Evolutionary conservation across 805 yeast species (phyloP).

Genomic region (Lachancea mirantina): DNA sequence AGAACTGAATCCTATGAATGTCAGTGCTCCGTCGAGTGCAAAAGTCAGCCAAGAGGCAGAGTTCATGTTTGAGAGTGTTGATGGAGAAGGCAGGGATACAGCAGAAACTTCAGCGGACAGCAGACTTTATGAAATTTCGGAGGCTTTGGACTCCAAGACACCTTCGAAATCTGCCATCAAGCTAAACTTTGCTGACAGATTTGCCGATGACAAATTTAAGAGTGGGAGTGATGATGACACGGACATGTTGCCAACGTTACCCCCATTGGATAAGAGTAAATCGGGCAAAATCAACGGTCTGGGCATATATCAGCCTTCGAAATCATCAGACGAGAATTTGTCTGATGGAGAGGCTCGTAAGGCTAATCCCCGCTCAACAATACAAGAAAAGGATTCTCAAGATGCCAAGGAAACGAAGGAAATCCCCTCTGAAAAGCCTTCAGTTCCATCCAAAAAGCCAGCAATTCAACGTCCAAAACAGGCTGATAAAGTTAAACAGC

Average conservation of each 20-base stretch:
- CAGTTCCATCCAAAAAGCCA: slow-evolving; percentile 12
- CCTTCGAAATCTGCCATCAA: slow-evolving; percentile 21
- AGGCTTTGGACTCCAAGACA: slow-evolving; percentile 9
- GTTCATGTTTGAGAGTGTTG: slow-evolving; percentile 24
- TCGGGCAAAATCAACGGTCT: slow-evolving; percentile 18
- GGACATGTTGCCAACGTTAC: slow-evolving; percentile 25
- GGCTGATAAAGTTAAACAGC: too few relatives aligned
- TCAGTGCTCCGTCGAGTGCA: slow-evolving; percentile 12
- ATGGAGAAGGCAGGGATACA: slow-evolving; percentile 23
- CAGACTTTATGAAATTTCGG: slow-evolving; percentile 18
- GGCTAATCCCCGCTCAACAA: too few relatives aligned
- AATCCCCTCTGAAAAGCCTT: background rate
- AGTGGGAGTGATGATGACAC: slow-evolving; percentile 5
- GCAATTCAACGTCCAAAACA: slow-evolving; percentile 12
- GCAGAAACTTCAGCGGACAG: slow-evolving; percentile 10
- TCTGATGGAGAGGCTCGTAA: too few relatives aligned
- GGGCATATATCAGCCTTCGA: slow-evolving; percentile 25
- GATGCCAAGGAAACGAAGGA: background rate
- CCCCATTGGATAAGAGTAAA: slow-evolving; percentile 21
- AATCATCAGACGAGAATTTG: too few relatives aligned
- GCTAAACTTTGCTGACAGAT: slow-evolving; percentile 36
- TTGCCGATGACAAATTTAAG: slow-evolving; percentile 14
- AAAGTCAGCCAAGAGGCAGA: slow-evolving; percentile 23
- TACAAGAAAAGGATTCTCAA: slow-evolving; percentile 6
- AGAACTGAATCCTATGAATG: slow-evolving; percentile 9